Base-by-base conservation (phyloP, 2,329 filamentous ascomycete species). In the Tolypocladium album region DNA sequence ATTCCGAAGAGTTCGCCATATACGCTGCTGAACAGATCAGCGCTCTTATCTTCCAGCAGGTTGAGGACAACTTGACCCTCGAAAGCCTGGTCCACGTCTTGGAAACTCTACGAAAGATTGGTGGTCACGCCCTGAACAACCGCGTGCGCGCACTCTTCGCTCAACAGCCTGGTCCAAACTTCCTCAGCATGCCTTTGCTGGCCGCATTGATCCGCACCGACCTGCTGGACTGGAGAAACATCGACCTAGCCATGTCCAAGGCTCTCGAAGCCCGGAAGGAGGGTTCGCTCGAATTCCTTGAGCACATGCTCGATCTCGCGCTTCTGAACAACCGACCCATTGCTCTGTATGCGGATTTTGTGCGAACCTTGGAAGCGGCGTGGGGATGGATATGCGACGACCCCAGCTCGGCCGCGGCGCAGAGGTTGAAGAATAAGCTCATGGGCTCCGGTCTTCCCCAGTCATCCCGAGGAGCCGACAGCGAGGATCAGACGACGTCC, bases 331-430 rank as follows among this genome's bases (percentile, higher is more conserved):
- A 92, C 56, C 85, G 87, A 53, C 90, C 91, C 0, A 83, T 88
- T 45, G 89, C 88, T 1, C 78, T 97, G 56, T 89, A 91, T 66
- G 87, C 92, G 1, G 92, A 97, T 74, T 95, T 97, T 68, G 87
- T 90, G 8, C 83, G 85, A 63, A 95, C 90, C 60, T 80, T 96
- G 59, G 88, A 93, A 64, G 88, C 86, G 55, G 86, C 94, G 47
- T 92, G 89, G 76, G 78, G 84, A 55, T 96, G 92, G 91, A 83
- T 96, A 40, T 77, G 79, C 8, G 89, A 92, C 64, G 88, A 95
- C 20, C 82, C 88, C 1, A 79, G 79, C 47, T 79, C 89, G 3
- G 69, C 77, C 27, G 77, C 83, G 27, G 89, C 85, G 13, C 86
- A 89, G 65, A 82, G 88, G 42, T 81, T 97, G 62, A 88, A 92